Evolutionary conservation across 2,329 filamentous ascomycete genomes (phyloP), one percentile per base, ranked within the genome.

Genomic region (Arthroderma sp.): DNA sequence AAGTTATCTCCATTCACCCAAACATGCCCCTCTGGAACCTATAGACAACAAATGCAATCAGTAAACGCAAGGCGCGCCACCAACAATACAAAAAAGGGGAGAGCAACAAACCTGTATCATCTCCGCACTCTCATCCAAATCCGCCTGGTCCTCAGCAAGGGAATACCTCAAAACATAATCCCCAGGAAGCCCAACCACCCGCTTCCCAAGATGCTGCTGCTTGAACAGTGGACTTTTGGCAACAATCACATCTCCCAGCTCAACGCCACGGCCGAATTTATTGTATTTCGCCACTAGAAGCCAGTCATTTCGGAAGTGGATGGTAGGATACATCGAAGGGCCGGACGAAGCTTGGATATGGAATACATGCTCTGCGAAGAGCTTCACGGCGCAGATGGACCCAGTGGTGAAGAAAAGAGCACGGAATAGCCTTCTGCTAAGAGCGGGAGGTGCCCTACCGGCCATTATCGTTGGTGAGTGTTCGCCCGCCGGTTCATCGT

Each of bases 1-100:
- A 94, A 59, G 62, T 96, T 96, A 63, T 98, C 91, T 2, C 91
- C 91, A 2, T 80, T 77, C 5, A 95, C 69, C 78, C 86, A 96
- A 56, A 87, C 93, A 69, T 98, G 91, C 1, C 91, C 91, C 57
- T 83, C 72, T 0, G 91, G 91, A 10, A 98, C 78, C 84, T 93
- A 56, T 28, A 40, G 38, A 47, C 32, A 40, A 45, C 30, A 42
- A 36, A 34, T 49, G 38, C 29, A 33, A 27, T 43, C 31, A 34
- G 40, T 6, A 36, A 44, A 4, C 37, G 39, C 29, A 29, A 45
- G 31, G 29, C 9, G 15, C 29, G n/a, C 27, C 15, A 27, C 4
- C 2, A 6, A 3, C 22, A 43, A 43, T 39, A 41, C 9, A 31
- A 8, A 36, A 36, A 31, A 42, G 39, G 11, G 5, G n/a, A 4